phyloP scores from a whole-genome alignment of 352 stramenopile genomes.

The Globisporangium alternatum region DNA sequence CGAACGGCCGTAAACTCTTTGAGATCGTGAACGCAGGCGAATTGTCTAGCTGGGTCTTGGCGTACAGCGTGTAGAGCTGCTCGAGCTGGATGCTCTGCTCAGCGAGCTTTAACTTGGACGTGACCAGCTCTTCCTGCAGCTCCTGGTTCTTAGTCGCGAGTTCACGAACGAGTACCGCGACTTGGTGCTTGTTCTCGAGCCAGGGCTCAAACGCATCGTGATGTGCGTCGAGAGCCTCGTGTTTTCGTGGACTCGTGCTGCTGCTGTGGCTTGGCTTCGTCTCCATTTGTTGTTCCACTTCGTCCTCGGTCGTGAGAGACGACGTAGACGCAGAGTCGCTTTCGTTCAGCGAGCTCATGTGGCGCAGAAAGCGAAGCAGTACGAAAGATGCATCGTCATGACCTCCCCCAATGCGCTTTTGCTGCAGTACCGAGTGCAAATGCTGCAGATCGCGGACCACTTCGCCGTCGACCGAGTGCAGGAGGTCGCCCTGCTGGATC shows the following conservation, averaged over 20 bases:
- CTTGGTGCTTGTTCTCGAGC: conserved; percentile 23
- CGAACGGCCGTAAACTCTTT: conserved; percentile 38
- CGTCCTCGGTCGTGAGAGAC: conserved; percentile 8
- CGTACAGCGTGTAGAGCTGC: conserved; percentile 59
- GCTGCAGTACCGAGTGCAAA: conserved; percentile 20
- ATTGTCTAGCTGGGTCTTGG: conserved; percentile 33
- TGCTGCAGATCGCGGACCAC: conserved; percentile 29
- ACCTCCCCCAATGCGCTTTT: not conserved
- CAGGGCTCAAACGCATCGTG: not conserved
- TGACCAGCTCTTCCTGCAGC: conserved; percentile 48
- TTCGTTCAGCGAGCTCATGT: conserved; percentile 7
- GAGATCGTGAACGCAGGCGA: conserved; percentile 34
- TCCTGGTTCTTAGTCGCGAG: conserved; percentile 39
- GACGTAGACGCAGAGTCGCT: conserved; percentile 10
- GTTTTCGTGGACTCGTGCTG: not conserved
- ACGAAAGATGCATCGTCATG: conserved; percentile 23
- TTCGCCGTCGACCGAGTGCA: conserved; percentile 43
- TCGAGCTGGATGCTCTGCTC: conserved; percentile 65
- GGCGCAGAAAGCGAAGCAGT: conserved; percentile 41
- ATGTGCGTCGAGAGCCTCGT: not conserved
- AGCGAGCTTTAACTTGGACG: conserved; percentile 47
- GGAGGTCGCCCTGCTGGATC: conserved; percentile 39
- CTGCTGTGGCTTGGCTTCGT: not conserved
- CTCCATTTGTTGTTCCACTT: not conserved
- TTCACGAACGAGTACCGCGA: conserved; percentile 35